Conservation (phyloP, 2,329 filamentous ascomycete species). For the Cryphonectria nitschkei region DNA sequence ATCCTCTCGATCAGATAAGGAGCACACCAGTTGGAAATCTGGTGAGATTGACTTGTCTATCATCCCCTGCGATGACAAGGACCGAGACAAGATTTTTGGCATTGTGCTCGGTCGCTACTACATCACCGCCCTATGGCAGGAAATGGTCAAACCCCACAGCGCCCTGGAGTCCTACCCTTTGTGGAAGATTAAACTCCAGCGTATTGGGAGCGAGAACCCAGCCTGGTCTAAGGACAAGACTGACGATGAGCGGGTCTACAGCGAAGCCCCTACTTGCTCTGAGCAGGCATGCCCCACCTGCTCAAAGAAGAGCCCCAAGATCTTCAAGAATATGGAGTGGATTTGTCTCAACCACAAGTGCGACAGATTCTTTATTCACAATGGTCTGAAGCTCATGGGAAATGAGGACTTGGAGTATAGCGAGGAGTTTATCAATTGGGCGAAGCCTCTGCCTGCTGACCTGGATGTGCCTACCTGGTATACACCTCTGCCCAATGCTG, state of each 20-base stretch:
- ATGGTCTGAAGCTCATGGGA: conserved; percentile 4
- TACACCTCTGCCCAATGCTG: conserved; percentile 40
- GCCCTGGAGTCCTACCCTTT: conserved; percentile 26
- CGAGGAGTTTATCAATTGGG: conserved; percentile 58
- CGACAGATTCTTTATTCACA: neutral
- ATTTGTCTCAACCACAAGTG: conserved; percentile 18
- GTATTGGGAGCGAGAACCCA: conserved; percentile 52
- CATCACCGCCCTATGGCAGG: conserved; percentile 70
- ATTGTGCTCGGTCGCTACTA: conserved; percentile 72
- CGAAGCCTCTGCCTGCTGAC: conserved; percentile 48
- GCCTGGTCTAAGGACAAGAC: conserved; percentile 60
- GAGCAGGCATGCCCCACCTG: conserved; percentile 8
- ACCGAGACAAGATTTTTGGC: conserved; percentile 57
- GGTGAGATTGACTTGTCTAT: conserved; percentile 27
- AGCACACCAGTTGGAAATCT: conserved; percentile 44
- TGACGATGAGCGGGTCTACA: neutral
- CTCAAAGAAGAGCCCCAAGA: neutral
- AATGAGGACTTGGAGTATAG: conserved; percentile 53
- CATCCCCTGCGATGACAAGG: conserved; percentile 43
- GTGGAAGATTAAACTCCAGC: conserved; percentile 68
- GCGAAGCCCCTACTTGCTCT: neutral
- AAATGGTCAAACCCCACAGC: conserved; percentile 46
- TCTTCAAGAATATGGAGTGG: conserved; percentile 15
- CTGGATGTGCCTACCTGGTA: conserved; percentile 45
- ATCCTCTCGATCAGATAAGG: conserved; percentile 45